Base-by-base conservation (phyloP, 1,139 yeast species). In the Sugiyamaella paludigena region DNA sequence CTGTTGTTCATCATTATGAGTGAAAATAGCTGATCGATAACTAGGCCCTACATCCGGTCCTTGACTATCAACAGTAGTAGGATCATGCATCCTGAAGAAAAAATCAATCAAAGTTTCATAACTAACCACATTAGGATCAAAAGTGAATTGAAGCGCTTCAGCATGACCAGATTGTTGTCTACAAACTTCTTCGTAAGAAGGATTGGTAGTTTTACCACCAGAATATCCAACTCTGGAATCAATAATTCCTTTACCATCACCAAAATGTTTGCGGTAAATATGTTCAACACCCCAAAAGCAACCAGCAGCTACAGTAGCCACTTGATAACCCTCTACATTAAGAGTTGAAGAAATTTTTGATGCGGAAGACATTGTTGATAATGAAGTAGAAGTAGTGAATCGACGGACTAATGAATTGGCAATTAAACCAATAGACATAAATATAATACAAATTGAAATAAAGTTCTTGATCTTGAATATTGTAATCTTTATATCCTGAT, bases 201-300 rank as follows among this genome's bases (percentile, higher is more conserved):
- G 87, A 44, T 77, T 67, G 19, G 70, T 65, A 1, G 71, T 62
- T 12, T 64, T 59, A 16, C 98, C 98, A 56, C 95, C 95, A 49
- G 95, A 87, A 66, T 84, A 92, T 1, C 98, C 98, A 10, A 91
- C 98, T 63, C 79, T 82, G 46, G 83, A 76, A 63, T 87, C 96
- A 12, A 84, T 65, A 19, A 91, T 68, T 2, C 91, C 91, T 62
- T 79, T 81, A 49, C 70, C 75, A 48, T 69, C 44, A 32, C 58
- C 66, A 52, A 81, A 85, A 55, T 85, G 77, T 63, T 85, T 85
- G 54, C 83, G 72, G 71, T 80, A 89, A 35, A 91, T 81, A 60
- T 85, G 84, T 63, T 92, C 98, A 10, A 86, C 88, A 15, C 96
- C 96, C 98, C 98, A 91, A 74, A 89, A 92, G 65, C 98, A 91